Percentiles rank a stretch among this genome's conserved stretches.
Evolutionary conservation across 768 basidiomycete genomes (phyloP).

Genomic region (Tephrocybe sp.): DNA sequence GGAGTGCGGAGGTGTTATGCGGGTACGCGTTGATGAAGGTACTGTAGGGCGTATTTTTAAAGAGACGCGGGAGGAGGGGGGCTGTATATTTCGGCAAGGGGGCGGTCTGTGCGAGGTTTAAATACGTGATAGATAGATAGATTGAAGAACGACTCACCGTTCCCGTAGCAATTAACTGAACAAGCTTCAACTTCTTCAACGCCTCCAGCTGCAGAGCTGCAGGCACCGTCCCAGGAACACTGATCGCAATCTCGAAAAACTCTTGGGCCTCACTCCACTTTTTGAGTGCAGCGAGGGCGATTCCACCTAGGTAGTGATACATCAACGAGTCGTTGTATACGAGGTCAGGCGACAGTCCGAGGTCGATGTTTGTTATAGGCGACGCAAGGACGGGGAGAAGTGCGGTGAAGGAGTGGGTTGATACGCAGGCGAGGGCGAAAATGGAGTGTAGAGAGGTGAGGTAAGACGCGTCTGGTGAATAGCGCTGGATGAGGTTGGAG

Average conservation of each 20-base stretch:
- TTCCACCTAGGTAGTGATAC: conserved; percentile 85
- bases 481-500: conserved; percentile 59
- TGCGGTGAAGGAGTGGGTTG: conserved; percentile 48
- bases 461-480: conserved; percentile 53
- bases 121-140: not conserved
- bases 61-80: conserved; percentile 49
- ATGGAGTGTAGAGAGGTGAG: conserved; percentile 72
- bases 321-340: conserved; percentile 76
- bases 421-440: conserved; percentile 64
- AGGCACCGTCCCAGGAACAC: conserved; percentile 55
- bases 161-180: conserved; percentile 78
- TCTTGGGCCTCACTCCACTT: conserved; percentile 72
- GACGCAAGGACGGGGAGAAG: conserved; percentile 61
- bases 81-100: conserved; percentile 77
- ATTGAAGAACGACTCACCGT: conserved; percentile 43
- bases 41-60: conserved; percentile 70
- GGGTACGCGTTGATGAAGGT: conserved; percentile 69
- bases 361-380: conserved; percentile 69
- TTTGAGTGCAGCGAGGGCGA: conserved; percentile 64
- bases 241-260: conserved; percentile 78
- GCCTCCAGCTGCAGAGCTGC: conserved; percentile 83
- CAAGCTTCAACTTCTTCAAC: conserved; percentile 76
- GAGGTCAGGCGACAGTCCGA: conserved; percentile 56
- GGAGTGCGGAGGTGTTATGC: conserved; percentile 44
- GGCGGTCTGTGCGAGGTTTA: conserved; percentile 30